Evolutionary conservation across 805 yeast genomes (phyloP), one percentile per base, ranked within the genome.

Genomic region (Blastobotrys chiropterorum): DNA sequence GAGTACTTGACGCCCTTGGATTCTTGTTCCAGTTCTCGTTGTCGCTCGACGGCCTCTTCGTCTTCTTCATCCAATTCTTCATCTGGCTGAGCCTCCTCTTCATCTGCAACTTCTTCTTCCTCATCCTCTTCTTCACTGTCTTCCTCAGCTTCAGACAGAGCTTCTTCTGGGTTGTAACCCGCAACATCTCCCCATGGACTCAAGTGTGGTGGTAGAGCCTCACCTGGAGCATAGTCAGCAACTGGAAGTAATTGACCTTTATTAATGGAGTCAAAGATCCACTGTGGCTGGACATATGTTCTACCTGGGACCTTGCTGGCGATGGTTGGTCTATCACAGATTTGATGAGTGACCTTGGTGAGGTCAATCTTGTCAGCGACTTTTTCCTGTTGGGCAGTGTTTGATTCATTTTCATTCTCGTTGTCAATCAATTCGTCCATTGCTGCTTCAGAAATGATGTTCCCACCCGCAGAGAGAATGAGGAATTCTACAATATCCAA

Each of bases 171-270:
- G 69, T 92, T 82, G 72, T 94, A 94, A 50, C 83, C 85, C 61
- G 85, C 89, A 46, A 90, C 79, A 72, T 94, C 99, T 61, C 98
- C 98, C 98, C 99, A 94, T 74, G 99, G 99, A 49, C 96, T 87
- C 63, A 94, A 75, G 70, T 94, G 99, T 38, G 99, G 97, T 44
- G 99, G 99, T 58, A 94, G 76, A 3, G 88, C 74, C 72, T 92
- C 97, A 52, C 99, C 99, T 3, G 97, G 96, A 44, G 95, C 86
- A 66, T 94, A 94, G 51, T 76, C 77, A 51, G 84, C 82, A 19
- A 88, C 96, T 16, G 94, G 81, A 54, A 86, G 74, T 55, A 94
- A 75, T 54, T 79, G 75, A 47, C 81, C 79, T 70, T 85, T 85
- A 73, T 94, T 94, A 55, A 94, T 73, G 63, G 85, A 83, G 68